Evolutionary conservation across 495 filamentous ascomycete species (phyloP), one percentile per base, ranked within the genome.

Genomic region (Trichoderma asperelloides): DNA sequence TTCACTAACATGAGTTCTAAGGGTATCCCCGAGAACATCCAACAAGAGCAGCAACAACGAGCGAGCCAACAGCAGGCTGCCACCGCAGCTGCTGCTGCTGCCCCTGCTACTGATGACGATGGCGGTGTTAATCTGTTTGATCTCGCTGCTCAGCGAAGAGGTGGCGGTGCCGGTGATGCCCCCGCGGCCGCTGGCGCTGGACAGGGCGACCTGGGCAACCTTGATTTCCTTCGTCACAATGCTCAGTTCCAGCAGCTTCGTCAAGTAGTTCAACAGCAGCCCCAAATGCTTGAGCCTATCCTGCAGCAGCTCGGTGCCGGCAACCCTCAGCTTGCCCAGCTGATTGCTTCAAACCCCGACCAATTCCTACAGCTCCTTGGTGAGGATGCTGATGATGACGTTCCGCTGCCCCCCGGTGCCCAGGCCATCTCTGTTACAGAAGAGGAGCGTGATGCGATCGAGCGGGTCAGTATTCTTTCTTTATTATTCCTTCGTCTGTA

Each of bases 221-320:
- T 98, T 45, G 94, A 97, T 60, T 97, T 94, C 78, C 85, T 98
- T n/a, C 90, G 95, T 63, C 91, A 90, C 76, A 97, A 98, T 77
- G 88, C 92, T 30, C 92, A 97, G 77, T 98, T 98, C 79, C 95
- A 98, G 77, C 95, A 98, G 76, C 86, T 98, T 41, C 90, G 95
- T 40, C 92, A 96, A 78, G 89, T 98, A 13, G 95, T 98, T 21
- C 95, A 98, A 74, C 92, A 96, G 74, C 91, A 97, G 71, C 95
- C 95, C 12, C 89, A 92, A 72, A 98, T 98, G 95, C 88, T 98
- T 7, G 95, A 98, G 82, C 93, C 94, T 1, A 97, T 98, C 71
- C 80, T 98, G 33, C 93, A 97, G 74, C 93, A 97, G 77, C 92
- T 98, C 47, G 92, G 91, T n/a, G 89, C 91, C 11, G 92, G 95